Evolutionary conservation across 2,329 filamentous ascomycete species (phyloP).

Genomic region (Neonectria hederae): DNA sequence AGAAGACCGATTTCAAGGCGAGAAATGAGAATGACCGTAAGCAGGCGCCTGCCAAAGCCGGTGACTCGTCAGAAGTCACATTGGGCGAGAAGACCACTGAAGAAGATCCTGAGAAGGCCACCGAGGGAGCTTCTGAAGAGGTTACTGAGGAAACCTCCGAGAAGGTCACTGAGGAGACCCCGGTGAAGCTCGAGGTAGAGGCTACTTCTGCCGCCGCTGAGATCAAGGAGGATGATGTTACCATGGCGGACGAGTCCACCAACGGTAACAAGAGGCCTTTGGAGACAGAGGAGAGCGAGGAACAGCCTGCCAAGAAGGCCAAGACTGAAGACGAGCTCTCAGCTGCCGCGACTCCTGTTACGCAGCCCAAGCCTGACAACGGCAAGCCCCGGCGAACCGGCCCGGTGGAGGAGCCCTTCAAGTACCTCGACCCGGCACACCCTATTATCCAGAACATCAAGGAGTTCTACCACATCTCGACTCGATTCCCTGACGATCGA

Average conservation of each 20-base stretch:
- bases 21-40: conserved; percentile 72
- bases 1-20: conserved; percentile 84
- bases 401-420: conserved; percentile 90
- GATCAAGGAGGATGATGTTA: conserved; percentile 42
- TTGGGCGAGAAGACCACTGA: conserved; percentile 31
- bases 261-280: conserved; percentile 50
- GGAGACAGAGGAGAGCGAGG: conserved; percentile 48
- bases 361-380: conserved; percentile 40
- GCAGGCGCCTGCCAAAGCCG: conserved; percentile 29
- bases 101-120: conserved; percentile 29
- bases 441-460: conserved; percentile 80
- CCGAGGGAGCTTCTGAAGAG: conserved; percentile 21
- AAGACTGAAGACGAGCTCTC: conserved; percentile 51
- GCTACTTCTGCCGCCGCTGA: conserved; percentile 13
- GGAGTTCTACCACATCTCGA: conserved; percentile 84
- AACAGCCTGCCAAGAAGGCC: conserved; percentile 58
- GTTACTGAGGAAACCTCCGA: conserved; percentile 1
- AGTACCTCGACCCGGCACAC: conserved; percentile 81
- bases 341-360: conserved; percentile 33
- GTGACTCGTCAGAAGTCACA: conserved; percentile 22
- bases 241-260: conserved; percentile 44
- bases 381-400: conserved; percentile 56
- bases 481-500: conserved; percentile 86
- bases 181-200: conserved; percentile 38
- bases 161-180: conserved; percentile 30